A percentile compares a stretch with the other conserved stretches of the same genome.
phyloP scores from a whole-genome alignment of 257 asterid species.

The Solanum verrucosum region DNA sequence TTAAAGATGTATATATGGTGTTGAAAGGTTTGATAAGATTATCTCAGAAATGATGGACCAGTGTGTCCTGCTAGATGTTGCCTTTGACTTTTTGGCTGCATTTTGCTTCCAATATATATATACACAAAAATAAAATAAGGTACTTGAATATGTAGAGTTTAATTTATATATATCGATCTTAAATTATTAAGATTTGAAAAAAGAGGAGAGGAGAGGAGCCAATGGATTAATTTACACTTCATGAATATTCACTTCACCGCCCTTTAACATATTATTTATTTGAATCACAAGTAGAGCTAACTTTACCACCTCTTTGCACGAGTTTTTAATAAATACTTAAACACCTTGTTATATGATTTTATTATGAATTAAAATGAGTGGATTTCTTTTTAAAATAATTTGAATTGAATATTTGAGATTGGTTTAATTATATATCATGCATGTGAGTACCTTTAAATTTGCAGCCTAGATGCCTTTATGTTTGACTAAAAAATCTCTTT shows the following conservation, averaged over 20 bases:
- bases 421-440: neutral
- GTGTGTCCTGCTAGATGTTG: conserved; percentile 11
- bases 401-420: conserved; percentile 20
- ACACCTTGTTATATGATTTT: conserved; percentile 13
- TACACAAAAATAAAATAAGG: neutral
- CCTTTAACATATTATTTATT: conserved; percentile 46
- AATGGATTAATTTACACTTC: conserved; percentile 70
- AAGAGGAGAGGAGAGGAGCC: conserved; percentile 63
- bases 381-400: neutral
- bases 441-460: neutral
- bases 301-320: conserved; percentile 72
- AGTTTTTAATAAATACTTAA: conserved; percentile 45
- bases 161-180: neutral
- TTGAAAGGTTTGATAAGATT: conserved; percentile 1
- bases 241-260: conserved; percentile 9
- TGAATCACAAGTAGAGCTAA: conserved; percentile 55
- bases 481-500: neutral
- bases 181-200: neutral
- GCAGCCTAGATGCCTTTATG: neutral
- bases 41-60: conserved; percentile 4
- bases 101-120: neutral
- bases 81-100: conserved; percentile 18
- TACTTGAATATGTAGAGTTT: neutral
- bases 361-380: neutral
- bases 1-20: conserved; percentile 1